Percentiles rank a stretch among this genome's conserved stretches.
Evolutionary conservation across 352 stramenopile genomes (phyloP).

Genomic region (Phytophthora pinifolia): DNA sequence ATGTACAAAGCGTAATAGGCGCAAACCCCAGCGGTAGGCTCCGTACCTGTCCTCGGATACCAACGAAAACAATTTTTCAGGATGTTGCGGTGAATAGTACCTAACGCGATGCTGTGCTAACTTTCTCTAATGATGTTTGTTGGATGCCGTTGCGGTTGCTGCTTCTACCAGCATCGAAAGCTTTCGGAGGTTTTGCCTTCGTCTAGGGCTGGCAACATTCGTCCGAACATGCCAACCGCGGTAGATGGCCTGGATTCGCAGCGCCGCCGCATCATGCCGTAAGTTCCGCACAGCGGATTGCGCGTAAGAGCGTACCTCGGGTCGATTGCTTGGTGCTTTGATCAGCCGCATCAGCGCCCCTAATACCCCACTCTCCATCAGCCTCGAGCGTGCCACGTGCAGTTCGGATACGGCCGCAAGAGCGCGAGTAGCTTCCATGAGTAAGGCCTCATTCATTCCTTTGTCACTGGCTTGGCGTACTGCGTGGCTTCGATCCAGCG

Average conservation of each 20-base stretch:
- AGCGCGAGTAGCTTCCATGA: conserved; percentile 57
- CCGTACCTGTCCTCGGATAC: no score
- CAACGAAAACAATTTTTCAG: no score
- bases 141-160: conserved; percentile 9
- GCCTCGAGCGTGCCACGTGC: conserved; percentile 51
- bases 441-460: conserved; percentile 35
- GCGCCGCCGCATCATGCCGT: conserved; percentile 66
- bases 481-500: conserved; percentile 27
- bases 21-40: no score
- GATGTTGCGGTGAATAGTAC: no score
- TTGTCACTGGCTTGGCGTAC: conserved; percentile 23
- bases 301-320: conserved; percentile 42
- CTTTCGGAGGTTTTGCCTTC: conserved; percentile 25
- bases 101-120: not conserved
- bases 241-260: conserved; percentile 76
- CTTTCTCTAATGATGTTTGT: conserved; percentile 23
- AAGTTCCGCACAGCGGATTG: conserved; percentile 57
- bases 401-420: conserved; percentile 64
- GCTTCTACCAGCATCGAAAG: conserved; percentile 26
- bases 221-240: conserved; percentile 59
- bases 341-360: conserved; percentile 56
- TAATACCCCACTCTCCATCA: conserved; percentile 64
- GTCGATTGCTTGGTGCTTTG: conserved; percentile 42
- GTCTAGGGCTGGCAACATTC: conserved; percentile 17
- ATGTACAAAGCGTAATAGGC: conserved; percentile 43